A percentile compares a stretch with the other conserved stretches of the same genome.
These are phyloP conservation scores for Malus hybrid DNA, from an alignment of 331 rosid genomes.

Conservation along the genomic window DNA sequence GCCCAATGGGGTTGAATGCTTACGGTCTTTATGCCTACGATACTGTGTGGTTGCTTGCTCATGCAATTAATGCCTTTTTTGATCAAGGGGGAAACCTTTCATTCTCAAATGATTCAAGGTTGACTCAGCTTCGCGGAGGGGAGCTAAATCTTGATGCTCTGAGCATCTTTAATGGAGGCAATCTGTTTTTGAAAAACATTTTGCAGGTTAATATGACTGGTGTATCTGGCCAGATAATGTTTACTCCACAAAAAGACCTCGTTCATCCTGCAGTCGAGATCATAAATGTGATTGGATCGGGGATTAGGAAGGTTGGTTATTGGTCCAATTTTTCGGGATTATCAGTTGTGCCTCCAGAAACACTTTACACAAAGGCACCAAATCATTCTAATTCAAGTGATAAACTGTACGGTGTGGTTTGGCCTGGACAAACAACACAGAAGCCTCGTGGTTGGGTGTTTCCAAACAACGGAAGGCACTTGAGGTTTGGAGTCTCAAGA, in stretches of 20 bases:
- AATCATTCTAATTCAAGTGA: constrained; percentile 40
- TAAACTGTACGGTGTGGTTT: constrained; percentile 37
- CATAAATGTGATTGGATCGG: constrained; percentile 69
- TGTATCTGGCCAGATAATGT: constrained; percentile 57
- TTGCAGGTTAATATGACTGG: constrained; percentile 69
- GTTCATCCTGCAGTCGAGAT: constrained; percentile 71
- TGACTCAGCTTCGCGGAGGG: constrained; percentile 21
- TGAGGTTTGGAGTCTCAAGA: constrained; percentile 70
- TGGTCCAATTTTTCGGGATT: constrained; percentile 90
- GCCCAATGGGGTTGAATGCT: constrained; percentile 42
- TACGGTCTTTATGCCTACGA: constrained; percentile 79
- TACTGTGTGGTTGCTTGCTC: constrained; percentile 81
- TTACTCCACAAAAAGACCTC: constrained; percentile 44
- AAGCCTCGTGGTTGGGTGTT: constrained; percentile 97
- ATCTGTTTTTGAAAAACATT: constrained; percentile 35
- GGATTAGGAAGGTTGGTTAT: constrained; percentile 66
- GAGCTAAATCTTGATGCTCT: constrained; percentile 55
- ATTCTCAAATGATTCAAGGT: constrained; percentile 59
- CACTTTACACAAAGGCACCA: constrained; percentile 41
- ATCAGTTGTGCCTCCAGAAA: constrained; percentile 54
- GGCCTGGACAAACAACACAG: constrained; percentile 74
- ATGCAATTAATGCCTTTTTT: constrained; percentile 66
- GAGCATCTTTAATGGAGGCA: constrained; percentile 71
- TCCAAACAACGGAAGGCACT: constrained; percentile 71
- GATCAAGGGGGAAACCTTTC: constrained; percentile 68